Base-by-base conservation (phyloP, 345 rosid genomes). In the Abelmoschus esculentus region DNA sequence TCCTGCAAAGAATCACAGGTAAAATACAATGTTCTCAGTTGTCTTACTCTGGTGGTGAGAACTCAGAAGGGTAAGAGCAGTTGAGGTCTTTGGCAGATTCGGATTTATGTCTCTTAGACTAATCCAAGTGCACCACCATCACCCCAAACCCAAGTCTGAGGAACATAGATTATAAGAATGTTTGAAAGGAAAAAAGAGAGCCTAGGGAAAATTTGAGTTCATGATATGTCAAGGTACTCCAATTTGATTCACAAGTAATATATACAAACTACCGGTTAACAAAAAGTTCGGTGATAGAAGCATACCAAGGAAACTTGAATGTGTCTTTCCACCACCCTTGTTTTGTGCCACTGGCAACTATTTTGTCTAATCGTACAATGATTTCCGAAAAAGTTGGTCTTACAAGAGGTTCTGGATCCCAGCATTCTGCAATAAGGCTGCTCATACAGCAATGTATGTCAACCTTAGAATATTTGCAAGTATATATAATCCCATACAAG, bases 251-350 rank as follows among this genome's bases (percentile, higher is more conserved):
- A 65, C 3, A 4, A 7, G 19, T 14, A 65, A 65, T n/a, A 13
- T 49, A 44, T 49, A 44, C 7, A 13, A 63, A 63, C 53, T 12
- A 63, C 32, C 18, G 7, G 32, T 19, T 19, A 11, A 61, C 19
- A 50, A 1, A 36, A 36, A 36, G 6, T 1, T 36, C 8, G 40
- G 40, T 36, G 40, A 36, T 36, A 36, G 40, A 73, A 67, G 67
- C 86, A 70, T 91, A 95, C 99, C 99, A 95, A 42, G 96, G 96
- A 80, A 95, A 87, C 87, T 87, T 95, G 77, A 95, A 91, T 19
- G 97, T 80, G 68, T 95, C 97, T 77, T 90, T 95, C 99, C 96
- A 95, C 99, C 92, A 84, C 57, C 96, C 96, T 7, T 88, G 97
- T 75, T 84, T 91, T 55, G 97, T 85, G 77, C 97, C 82, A 61